Conservation (phyloP, 495 filamentous ascomycete species). For the Lindgomyces ingoldianus region DNA sequence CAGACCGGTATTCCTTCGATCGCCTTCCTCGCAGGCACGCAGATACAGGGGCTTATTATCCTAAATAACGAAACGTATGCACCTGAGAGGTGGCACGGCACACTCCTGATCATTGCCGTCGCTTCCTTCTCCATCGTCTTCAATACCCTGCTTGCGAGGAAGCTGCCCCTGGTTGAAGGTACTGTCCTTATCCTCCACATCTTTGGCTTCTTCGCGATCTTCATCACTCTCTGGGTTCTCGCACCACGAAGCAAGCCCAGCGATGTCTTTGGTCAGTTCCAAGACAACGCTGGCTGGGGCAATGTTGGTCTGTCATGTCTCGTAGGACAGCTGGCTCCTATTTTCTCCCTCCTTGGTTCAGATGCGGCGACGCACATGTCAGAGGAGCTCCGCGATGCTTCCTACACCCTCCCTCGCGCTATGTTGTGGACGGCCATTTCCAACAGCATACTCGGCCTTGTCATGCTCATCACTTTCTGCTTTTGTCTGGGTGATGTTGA, state of each 20-base stretch:
- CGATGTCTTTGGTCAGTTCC: constrained; percentile 37
- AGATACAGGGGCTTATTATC: constrained; percentile 51
- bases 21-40: constrained; percentile 45
- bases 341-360: constrained; percentile 35
- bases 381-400: constrained; percentile 41
- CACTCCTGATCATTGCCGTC: constrained; percentile 37
- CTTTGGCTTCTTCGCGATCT: constrained; percentile 43
- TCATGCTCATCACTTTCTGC: constrained; percentile 39
- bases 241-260: constrained; percentile 29
- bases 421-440: constrained; percentile 30
- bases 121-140: constrained; percentile 35
- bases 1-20: constrained; percentile 43
- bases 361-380: constrained; percentile 43
- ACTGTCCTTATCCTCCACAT: constrained; percentile 41
- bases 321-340: constrained; percentile 38
- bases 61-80: constrained; percentile 42
- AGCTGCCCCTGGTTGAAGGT: constrained; percentile 42
- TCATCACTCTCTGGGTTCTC: constrained; percentile 41
- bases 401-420: constrained; percentile 32
- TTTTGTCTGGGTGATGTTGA: constrained; percentile 38
- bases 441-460: constrained; percentile 37
- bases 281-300: constrained; percentile 43
- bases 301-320: constrained; percentile 39
- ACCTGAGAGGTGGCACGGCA: constrained; percentile 39
- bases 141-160: constrained; percentile 41